Percentiles rank a stretch among this genome's conserved stretches.
Conservation (phyloP, 345 rosid genomes). For the Excoecaria cochinchinensis region DNA sequence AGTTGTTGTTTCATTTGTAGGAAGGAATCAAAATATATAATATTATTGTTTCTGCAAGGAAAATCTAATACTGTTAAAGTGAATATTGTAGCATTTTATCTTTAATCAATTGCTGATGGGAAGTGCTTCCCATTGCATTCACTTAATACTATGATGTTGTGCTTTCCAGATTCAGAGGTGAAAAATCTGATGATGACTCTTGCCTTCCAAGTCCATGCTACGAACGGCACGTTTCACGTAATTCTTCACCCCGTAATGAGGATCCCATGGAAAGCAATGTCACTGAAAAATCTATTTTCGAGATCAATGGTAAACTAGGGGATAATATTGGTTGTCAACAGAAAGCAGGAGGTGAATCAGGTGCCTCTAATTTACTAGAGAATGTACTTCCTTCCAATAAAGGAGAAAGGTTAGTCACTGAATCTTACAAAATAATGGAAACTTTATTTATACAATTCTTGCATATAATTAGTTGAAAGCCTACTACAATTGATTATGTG, state of each 20-base stretch:
- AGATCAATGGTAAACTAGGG: slow-evolving; percentile 38
- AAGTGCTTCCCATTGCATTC: slow-evolving; percentile 20
- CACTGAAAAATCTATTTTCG: slow-evolving; percentile 41
- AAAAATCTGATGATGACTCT: slow-evolving; percentile 76
- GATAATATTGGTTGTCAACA: slow-evolving; percentile 42
- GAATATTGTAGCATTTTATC: neutral
- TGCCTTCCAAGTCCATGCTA: slow-evolving; percentile 48
- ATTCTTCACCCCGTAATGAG: slow-evolving; percentile 42
- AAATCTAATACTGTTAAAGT: slow-evolving; percentile 3
- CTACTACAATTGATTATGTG: neutral
- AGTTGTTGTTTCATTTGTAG: slow-evolving; percentile 1
- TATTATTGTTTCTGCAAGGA: slow-evolving; percentile 12
- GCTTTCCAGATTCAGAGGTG: slow-evolving; percentile 38
- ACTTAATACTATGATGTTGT: slow-evolving; percentile 17
- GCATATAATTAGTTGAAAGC: neutral
- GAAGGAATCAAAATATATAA: neutral
- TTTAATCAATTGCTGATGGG: slow-evolving; percentile 1
- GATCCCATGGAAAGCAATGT: slow-evolving; percentile 37
- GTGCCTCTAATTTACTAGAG: slow-evolving; percentile 36
- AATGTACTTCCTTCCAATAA: slow-evolving; percentile 31
- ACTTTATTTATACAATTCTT: neutral
- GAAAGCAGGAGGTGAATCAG: slow-evolving; percentile 40
- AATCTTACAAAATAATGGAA: slow-evolving; percentile 9
- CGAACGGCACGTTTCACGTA: slow-evolving; percentile 33
- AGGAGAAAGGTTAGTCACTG: slow-evolving; percentile 60